A percentile compares a stretch with the other conserved stretches of the same genome.
These are phyloP conservation scores for Sphagnum fallax DNA, from an alignment of 228 moss, liverwort and hornwort genomes.

Conservation along the genomic window DNA sequence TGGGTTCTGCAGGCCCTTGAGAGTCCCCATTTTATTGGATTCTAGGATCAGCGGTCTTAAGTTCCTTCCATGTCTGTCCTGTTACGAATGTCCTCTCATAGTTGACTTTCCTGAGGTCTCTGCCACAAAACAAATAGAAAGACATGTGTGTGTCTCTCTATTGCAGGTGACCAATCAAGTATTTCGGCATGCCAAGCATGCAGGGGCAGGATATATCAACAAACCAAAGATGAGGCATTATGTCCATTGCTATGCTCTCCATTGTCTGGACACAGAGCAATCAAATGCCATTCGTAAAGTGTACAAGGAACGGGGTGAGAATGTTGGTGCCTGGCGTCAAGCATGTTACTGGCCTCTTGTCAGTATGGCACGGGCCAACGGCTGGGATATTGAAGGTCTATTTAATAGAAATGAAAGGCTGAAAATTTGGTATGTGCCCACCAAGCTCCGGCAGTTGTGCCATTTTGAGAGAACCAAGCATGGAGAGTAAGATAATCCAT, in stretches of 20 bases:
- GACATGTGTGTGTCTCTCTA: no score
- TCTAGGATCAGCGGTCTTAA: no score
- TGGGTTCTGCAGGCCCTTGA: no score
- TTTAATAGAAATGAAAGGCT: conserved; percentile 16
- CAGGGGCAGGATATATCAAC: conserved; percentile 19
- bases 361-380: conserved; percentile 10
- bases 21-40: no score
- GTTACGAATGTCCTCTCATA: no score
- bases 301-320: conserved; percentile 22
- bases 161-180: conserved; percentile 20
- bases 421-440: conserved; percentile 21
- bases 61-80: no score
- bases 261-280: conserved; percentile 15
- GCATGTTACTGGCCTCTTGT: conserved; percentile 18
- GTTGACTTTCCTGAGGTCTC: no score
- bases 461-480: conserved; percentile 17
- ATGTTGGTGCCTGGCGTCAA: conserved; percentile 20
- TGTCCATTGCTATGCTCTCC: conserved; percentile 23
- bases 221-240: conserved; percentile 26
- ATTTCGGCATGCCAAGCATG: conserved; percentile 18
- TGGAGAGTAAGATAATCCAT: conserved; percentile 9
- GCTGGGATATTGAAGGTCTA: conserved; percentile 21
- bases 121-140: no score
- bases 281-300: conserved; percentile 12
- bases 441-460: conserved; percentile 20